A percentile compares a stretch with the other conserved stretches of the same genome.
Conservation (phyloP, 2,329 filamentous ascomycete species). For the Beauveria pseudobassiana region DNA sequence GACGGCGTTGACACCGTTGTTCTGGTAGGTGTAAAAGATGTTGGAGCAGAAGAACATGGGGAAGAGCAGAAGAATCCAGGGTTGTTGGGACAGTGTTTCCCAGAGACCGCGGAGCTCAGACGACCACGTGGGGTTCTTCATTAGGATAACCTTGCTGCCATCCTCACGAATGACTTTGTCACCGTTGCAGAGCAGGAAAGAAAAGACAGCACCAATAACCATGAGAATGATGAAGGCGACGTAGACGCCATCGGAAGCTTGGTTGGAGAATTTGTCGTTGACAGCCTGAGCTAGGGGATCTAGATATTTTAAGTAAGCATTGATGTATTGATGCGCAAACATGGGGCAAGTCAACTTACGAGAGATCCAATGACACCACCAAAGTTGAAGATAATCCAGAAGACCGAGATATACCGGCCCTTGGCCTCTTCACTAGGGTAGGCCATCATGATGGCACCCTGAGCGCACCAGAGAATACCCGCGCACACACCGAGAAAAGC, state of each 20-base stretch:
- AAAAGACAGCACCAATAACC: constrained; percentile 60
- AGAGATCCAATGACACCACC: constrained; percentile 80
- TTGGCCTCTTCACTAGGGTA: constrained; percentile 77
- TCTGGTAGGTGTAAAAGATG: constrained; percentile 50
- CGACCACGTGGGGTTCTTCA: constrained; percentile 83
- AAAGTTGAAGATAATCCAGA: constrained; percentile 94
- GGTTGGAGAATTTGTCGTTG: constrained; percentile 34
- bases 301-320: constrained; percentile 8
- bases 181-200: constrained; percentile 64
- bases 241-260: constrained; percentile 73
- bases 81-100: constrained; percentile 58
- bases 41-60: constrained; percentile 50
- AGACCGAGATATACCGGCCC: constrained; percentile 81
- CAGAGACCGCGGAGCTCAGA: constrained; percentile 65
- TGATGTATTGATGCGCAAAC: background rate
- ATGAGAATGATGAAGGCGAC: constrained; percentile 83
- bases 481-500: constrained; percentile 71
- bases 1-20: constrained; percentile 46
- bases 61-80: constrained; percentile 48
- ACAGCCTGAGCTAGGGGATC: constrained; percentile 68
- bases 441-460: constrained; percentile 83
- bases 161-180: constrained; percentile 66
- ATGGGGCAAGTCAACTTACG: constrained; percentile 24
- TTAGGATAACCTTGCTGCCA: constrained; percentile 72
- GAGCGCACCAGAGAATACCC: constrained; percentile 73